Evolutionary conservation across 225 moss, liverwort and hornwort genomes (phyloP).

Genomic region (Pleurozium schreberi): DNA sequence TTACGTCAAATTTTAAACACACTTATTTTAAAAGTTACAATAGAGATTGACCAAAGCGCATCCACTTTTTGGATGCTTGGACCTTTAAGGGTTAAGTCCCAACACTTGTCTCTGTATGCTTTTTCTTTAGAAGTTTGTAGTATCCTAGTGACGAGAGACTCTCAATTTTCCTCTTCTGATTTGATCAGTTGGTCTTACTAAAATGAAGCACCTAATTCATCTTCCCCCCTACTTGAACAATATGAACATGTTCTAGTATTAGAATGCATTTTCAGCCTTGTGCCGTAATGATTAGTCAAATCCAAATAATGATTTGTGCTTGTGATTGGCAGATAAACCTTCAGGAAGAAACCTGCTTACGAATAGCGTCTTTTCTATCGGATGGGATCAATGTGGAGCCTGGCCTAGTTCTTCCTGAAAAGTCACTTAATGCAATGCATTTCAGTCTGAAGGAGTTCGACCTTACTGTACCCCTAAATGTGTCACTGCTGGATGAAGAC

Average conservation of each 20-base stretch:
- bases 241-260: background rate
- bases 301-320: background rate
- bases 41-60: too few species aligned
- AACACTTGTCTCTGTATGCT: background rate
- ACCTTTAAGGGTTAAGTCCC: too few species aligned
- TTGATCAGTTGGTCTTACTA: background rate
- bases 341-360: conserved; percentile 85
- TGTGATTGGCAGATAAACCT: conserved; percentile 67
- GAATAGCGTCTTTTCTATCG: conserved; percentile 88
- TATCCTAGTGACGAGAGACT: background rate
- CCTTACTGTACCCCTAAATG: conserved; percentile 57
- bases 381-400: conserved; percentile 91
- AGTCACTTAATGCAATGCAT: conserved; percentile 83
- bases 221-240: background rate
- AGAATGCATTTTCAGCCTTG: background rate
- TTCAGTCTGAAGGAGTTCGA: conserved; percentile 94
- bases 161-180: background rate
- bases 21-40: too few species aligned
- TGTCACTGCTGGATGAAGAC: conserved; percentile 42
- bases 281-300: background rate
- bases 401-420: conserved; percentile 80
- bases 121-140: background rate
- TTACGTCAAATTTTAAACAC: too few species aligned
- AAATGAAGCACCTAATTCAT: background rate
- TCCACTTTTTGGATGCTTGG: too few species aligned